Base-by-base conservation (phyloP, 257 asterid species). In the Scutellaria galericulata region DNA sequence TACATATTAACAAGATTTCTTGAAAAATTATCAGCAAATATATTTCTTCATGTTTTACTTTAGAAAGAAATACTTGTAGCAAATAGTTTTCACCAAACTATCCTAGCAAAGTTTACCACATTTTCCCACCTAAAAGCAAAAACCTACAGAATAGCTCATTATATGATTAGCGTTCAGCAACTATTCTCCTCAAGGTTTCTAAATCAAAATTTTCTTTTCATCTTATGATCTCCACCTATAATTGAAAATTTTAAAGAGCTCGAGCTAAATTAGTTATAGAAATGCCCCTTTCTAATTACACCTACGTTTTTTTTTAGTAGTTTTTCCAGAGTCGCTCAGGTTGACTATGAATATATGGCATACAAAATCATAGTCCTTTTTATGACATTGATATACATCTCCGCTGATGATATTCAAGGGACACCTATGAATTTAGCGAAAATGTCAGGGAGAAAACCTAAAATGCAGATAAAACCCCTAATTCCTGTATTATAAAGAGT, bases 141-240 rank as follows among this genome's bases (percentile, higher is more conserved):
- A 66, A 66, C 60, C n/a, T 27, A 48, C 48, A 31, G 13, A 71
- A n/a, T 46, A 44, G 14, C 63, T 51, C 51, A 15, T 22, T 64
- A 46, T 6, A 20, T 63, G 11, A 46, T 40, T 45, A 27, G 58
- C 24, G 24, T 47, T 48, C n/a, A 7, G 27, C 68, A 65, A 12
- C 44, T 27, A 8, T 65, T 47, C 18, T 14, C 61, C 66, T 24
- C n/a, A 58, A 58, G 13, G 14, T 56, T 44, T 58, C 68, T 12
- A 27, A 45, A n/a, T 41, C 54, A 27, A 45, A 44, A 39, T 15
- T 9, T 6, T 24, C 6, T 45, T 7, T 46, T 14, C 22, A 37
- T 42, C 45, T 31, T 35, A 47, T 45, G 13, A 8, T 27, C 42
- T 18, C 18, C 18, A 18, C 45, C 13, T 22, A n/a, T 18, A 50